phyloP scores from a whole-genome alignment of 352 stramenopile genomes.

The Phytophthora sojae region DNA sequence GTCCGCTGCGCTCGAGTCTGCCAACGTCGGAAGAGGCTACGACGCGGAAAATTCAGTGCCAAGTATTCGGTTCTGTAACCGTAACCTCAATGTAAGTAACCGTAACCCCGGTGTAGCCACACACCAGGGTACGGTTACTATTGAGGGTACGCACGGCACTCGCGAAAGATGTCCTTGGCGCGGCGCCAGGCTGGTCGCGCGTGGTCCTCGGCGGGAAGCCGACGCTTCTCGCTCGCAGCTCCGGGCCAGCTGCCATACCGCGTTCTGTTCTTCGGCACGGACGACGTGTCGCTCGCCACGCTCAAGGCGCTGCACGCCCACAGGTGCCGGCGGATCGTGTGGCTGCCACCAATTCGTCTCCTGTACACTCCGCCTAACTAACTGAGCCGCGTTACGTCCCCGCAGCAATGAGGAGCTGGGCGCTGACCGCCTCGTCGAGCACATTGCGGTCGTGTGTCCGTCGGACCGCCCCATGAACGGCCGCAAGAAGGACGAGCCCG shows the following conservation, averaged over 20 bases:
- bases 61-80: constrained; percentile 16
- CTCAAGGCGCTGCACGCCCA: constrained; percentile 72
- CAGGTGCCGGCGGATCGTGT: constrained; percentile 45
- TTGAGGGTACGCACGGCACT: constrained; percentile 8
- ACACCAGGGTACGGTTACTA: not conserved
- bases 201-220: constrained; percentile 15
- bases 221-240: constrained; percentile 40
- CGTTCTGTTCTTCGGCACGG: constrained; percentile 89
- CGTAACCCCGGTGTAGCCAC: constrained; percentile 6
- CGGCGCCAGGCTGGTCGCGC: not conserved
- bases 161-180: constrained; percentile 2
- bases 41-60: constrained; percentile 18
- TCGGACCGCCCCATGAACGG: constrained; percentile 81
- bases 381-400: not conserved
- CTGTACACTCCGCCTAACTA: not conserved
- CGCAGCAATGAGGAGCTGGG: constrained; percentile 40
- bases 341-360: constrained; percentile 1
- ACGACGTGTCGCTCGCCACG: constrained; percentile 85
- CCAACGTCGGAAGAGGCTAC: not conserved
- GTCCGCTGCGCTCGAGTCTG: not conserved
- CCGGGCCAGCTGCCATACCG: constrained; percentile 48
- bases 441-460: constrained; percentile 81
- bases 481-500: constrained; percentile 62
- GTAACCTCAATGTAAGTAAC: constrained; percentile 12
- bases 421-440: constrained; percentile 46